phyloP scores from a whole-genome alignment of 2,329 filamentous ascomycete species.

The Colletotrichum tanaceti region DNA sequence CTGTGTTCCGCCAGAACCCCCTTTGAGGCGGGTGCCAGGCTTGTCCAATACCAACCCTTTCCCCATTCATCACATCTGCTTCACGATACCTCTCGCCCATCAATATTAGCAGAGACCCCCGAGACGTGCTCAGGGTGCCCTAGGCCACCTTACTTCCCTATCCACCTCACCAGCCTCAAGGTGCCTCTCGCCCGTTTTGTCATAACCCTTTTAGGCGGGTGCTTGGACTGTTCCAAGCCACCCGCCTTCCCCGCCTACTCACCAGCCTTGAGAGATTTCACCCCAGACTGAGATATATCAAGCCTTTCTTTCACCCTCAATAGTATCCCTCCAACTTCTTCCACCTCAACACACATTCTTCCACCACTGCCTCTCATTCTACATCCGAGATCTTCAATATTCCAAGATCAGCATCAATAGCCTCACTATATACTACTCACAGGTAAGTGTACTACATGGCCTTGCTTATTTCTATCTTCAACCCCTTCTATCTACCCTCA shows the following conservation, averaged over 20 bases:
- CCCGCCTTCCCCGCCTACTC: neutral
- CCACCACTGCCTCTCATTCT: neutral
- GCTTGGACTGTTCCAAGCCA: neutral
- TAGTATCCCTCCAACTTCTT: too few species aligned
- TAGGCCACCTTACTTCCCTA: too few species aligned
- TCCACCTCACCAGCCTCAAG: neutral
- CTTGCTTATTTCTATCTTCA: neutral
- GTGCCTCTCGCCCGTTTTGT: slow-evolving; percentile 2
- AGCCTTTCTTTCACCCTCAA: neutral
- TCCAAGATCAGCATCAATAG: neutral
- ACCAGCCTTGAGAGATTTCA: neutral
- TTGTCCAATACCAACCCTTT: too few species aligned
- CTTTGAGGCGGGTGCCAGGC: neutral
- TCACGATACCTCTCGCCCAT: slow-evolving; percentile 3
- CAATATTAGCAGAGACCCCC: neutral
- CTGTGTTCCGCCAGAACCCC: too few species aligned
- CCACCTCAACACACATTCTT: neutral
- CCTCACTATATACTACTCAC: neutral
- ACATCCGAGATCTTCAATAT: neutral
- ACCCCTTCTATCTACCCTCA: neutral
- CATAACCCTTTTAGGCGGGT: neutral
- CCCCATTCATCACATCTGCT: neutral
- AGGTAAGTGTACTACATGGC: neutral
- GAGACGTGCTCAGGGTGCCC: too few species aligned
- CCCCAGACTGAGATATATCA: neutral